Percentiles rank a stretch among this genome's conserved stretches.
These are phyloP conservation scores for Simplicillium sp. DNA, from an alignment of 2,329 filamentous ascomycete species.

Conservation along the genomic window DNA sequence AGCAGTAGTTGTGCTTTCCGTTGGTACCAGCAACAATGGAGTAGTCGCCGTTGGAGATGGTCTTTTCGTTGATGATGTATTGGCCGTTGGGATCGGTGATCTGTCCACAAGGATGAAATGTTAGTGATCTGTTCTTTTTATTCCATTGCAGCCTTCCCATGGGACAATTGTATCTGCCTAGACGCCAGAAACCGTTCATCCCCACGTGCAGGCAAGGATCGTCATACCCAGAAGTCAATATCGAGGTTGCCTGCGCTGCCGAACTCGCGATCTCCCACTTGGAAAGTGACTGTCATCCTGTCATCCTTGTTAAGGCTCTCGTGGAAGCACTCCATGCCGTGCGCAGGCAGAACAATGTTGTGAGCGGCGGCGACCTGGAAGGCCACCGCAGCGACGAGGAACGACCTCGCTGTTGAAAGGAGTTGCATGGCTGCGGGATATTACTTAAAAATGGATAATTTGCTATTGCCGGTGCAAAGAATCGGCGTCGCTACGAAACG, in stretches of 20 bases:
- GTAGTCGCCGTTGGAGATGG: slow-evolving; percentile 83
- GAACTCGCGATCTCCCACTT: slow-evolving; percentile 94
- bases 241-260: slow-evolving; percentile 90
- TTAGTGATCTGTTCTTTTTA: slow-evolving; percentile 8
- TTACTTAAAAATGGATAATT: slow-evolving; percentile 2
- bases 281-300: slow-evolving; percentile 97
- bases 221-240: slow-evolving; percentile 91
- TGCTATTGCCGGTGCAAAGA: no score
- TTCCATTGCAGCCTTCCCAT: not conserved
- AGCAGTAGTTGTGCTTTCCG: slow-evolving; percentile 93
- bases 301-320: slow-evolving; percentile 88
- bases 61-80: slow-evolving; percentile 72
- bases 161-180: slow-evolving; percentile 1
- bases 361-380: slow-evolving; percentile 63
- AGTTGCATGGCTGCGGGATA: slow-evolving; percentile 28
- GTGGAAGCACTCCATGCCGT: slow-evolving; percentile 96
- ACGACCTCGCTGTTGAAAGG: slow-evolving; percentile 31
- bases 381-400: slow-evolving; percentile 29
- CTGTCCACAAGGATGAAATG: slow-evolving; percentile 24
- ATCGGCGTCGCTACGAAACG: no score
- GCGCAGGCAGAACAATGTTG: slow-evolving; percentile 90
- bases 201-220: slow-evolving; percentile 4
- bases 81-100: slow-evolving; percentile 70
- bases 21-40: slow-evolving; percentile 79
- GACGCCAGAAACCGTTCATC: no score